Base-by-base conservation (phyloP, 1,284 basidiomycete species). In the Irpex lacteus region DNA sequence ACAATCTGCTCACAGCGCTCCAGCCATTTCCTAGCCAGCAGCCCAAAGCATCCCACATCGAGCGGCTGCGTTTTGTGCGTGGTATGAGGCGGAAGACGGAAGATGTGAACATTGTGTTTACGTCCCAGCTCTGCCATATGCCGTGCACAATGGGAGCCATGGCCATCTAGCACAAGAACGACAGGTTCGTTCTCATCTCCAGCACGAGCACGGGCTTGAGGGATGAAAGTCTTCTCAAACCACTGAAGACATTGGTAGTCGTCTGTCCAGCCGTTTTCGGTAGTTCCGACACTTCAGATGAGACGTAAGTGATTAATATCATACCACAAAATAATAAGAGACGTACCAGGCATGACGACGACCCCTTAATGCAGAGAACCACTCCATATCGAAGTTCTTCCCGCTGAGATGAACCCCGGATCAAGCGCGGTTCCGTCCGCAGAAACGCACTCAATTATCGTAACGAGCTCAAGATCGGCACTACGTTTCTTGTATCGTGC, bases 231-330 rank as follows among this genome's bases (percentile, higher is more conserved):
- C 38, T 74, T 65, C 57, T 71, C 32, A 21, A 78, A 76, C 77
- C 78, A 81, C 26, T 75, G 40, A 2, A 59, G n/a, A 15, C 75
- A 69, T 2, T 78, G 65, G 15, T 70, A 63, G 57, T 80, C 69
- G 65, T 76, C 70, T 4, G 78, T 81, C 80, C 80, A 82, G 1
- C 80, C 77, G 67, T 77, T 80, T 21, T 70, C 65, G 0, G 77
- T 77, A 3, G 68, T 64, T 4, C 66, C 67, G 54, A 74, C 34
- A 15, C 65, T 68, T 32, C 3, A 32, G 54, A 60, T 52, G 26
- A 34, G 37, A 59, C 11, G 34, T 58, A 56, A 64, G 44, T 53
- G 66, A 63, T 61, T 53, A 8, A 15, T 19, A 8, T 11, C 15
- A 15, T 26, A 19, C 52, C 19, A 19, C 9, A 54, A 26, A 26